Evolutionary conservation across 169 alveolate genomes (phyloP).

Genomic region (Eimeria praecox): DNA sequence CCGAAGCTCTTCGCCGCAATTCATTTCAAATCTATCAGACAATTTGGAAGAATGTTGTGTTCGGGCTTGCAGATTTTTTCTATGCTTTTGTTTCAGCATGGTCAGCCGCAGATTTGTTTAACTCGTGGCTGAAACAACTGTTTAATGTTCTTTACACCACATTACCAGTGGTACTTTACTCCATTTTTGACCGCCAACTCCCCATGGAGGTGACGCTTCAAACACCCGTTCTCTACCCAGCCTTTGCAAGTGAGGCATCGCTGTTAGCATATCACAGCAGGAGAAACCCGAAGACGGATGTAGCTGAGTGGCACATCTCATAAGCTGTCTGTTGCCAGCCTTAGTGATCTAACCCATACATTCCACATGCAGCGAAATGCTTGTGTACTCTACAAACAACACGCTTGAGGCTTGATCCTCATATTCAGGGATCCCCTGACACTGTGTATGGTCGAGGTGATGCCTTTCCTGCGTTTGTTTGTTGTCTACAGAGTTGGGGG

Average conservation of each 20-base stretch:
- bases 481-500: slow-evolving; percentile 60
- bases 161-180: slow-evolving; percentile 88
- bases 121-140: slow-evolving; percentile 89
- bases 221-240: slow-evolving; percentile 88
- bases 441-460: background rate
- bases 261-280: background rate
- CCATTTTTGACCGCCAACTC: slow-evolving; percentile 89
- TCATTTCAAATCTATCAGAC: slow-evolving; percentile 88
- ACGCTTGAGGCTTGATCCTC: background rate
- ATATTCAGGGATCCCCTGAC: background rate
- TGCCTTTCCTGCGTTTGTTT: background rate
- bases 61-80: slow-evolving; percentile 79
- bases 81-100: slow-evolving; percentile 81
- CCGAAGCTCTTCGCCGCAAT: slow-evolving; percentile 90
- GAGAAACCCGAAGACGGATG: background rate
- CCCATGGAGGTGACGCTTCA: slow-evolving; percentile 88
- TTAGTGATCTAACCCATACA: background rate
- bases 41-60: slow-evolving; percentile 78
- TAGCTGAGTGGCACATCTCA: background rate
- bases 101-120: slow-evolving; percentile 89
- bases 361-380: background rate
- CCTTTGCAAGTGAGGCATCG: slow-evolving; percentile 21
- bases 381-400: background rate
- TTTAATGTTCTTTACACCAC: slow-evolving; percentile 89
- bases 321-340: background rate